Percentiles rank a stretch among this genome's conserved stretches.
Evolutionary conservation across 140 eudicot genomes (phyloP).

Genomic region (Erigeron philadelphicus): DNA sequence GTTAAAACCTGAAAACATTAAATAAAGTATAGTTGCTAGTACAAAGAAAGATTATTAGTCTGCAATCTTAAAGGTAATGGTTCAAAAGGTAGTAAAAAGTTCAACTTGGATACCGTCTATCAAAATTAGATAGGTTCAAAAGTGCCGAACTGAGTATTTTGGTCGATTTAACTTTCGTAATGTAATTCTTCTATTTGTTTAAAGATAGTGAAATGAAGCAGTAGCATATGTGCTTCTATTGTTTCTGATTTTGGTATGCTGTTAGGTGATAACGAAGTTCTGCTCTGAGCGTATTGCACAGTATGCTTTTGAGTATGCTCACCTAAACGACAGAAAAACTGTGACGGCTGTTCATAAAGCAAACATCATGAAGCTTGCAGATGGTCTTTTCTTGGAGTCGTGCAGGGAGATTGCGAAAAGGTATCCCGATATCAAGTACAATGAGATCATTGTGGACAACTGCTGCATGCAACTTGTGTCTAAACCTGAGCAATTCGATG

Average conservation of each 20-base stretch:
- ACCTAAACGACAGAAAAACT: constrained; percentile 78
- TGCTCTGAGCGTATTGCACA: constrained; percentile 88
- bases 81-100: too few relatives aligned
- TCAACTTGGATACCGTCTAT: too few relatives aligned
- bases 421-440: constrained; percentile 73
- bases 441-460: constrained; percentile 88
- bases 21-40: too few relatives aligned
- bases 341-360: constrained; percentile 98
- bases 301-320: constrained; percentile 91
- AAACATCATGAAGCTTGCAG: constrained; percentile 95
- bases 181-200: background rate
- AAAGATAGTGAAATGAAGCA: background rate
- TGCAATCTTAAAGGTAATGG: too few relatives aligned
- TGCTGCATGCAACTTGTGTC: constrained; percentile 98
- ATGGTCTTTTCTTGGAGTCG: constrained; percentile 91
- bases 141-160: background rate
- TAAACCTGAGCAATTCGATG: constrained; percentile 92
- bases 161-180: background rate
- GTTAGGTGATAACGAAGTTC: constrained; percentile 85
- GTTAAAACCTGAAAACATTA: too few relatives aligned
- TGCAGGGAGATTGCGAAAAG: constrained; percentile 78
- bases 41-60: too few relatives aligned
- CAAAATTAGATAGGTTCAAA: too few relatives aligned
- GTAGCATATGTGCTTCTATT: background rate
- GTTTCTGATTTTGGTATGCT: constrained; percentile 26